A percentile compares a stretch with the other conserved stretches of the same genome.
phyloP scores from a whole-genome alignment of 176 grass and related monocot species.

The Paspalum vaginatum region DNA sequence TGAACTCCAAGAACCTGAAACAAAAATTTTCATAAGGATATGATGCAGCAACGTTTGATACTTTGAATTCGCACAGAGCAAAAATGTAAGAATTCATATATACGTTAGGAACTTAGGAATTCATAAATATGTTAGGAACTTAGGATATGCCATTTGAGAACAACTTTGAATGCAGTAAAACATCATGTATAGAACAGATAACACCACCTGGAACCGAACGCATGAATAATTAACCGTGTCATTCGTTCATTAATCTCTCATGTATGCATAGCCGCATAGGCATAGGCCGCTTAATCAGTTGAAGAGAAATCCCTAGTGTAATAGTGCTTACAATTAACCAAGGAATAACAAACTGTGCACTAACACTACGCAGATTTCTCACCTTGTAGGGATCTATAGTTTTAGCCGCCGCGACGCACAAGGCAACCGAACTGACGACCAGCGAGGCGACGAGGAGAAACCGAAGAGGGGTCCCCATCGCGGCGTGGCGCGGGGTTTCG shows the following conservation, averaged over 20 bases:
- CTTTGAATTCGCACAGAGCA: no score
- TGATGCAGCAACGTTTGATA: conserved; percentile 19
- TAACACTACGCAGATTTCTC: background rate
- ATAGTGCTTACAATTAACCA: background rate
- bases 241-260: background rate
- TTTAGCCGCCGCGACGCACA: conserved; percentile 49
- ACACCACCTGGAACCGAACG: background rate
- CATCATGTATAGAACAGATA: background rate
- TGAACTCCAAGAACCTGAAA: conserved; percentile 95
- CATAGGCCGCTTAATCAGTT: background rate
- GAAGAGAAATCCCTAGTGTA: background rate
- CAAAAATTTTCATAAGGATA: background rate
- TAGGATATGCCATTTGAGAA: background rate
- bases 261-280: no score
- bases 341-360: background rate
- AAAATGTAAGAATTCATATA: background rate
- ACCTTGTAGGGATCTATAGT: conserved; percentile 85
- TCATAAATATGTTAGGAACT: background rate
- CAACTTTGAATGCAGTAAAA: background rate
- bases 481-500: conserved; percentile 2
- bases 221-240: background rate
- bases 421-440: conserved; percentile 44
- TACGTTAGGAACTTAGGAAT: background rate
- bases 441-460: conserved; percentile 54
- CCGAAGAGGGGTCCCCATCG: conserved; percentile 25